Percentiles rank a stretch among this genome's conserved stretches.
phyloP scores from a whole-genome alignment of 2,329 filamentous ascomycete species.

The Xylariaceae sp. region DNA sequence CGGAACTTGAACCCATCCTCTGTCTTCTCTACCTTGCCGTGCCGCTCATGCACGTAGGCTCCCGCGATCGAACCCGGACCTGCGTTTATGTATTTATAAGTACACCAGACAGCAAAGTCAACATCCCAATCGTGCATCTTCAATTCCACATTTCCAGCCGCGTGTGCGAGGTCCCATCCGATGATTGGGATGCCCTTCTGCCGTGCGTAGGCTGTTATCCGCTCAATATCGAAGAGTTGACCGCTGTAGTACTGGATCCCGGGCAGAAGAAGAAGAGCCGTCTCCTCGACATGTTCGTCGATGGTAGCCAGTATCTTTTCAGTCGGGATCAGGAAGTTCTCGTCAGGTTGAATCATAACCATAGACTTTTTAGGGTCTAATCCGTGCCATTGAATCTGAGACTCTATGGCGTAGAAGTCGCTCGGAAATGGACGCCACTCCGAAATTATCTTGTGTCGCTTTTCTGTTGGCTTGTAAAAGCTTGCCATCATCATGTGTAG shows the following conservation, averaged over 20 bases:
- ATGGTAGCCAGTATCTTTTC: constrained; percentile 69
- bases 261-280: constrained; percentile 75
- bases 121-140: constrained; percentile 83
- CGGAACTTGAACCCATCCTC: constrained; percentile 49
- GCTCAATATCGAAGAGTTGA: constrained; percentile 78
- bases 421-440: constrained; percentile 89
- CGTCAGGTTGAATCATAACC: constrained; percentile 66
- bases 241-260: constrained; percentile 92
- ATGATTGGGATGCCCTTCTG: constrained; percentile 66
- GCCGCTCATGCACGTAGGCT: constrained; percentile 73
- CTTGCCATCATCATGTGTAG: constrained; percentile 78
- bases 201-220: constrained; percentile 75
- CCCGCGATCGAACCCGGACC: constrained; percentile 79
- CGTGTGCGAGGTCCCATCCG: constrained; percentile 87
- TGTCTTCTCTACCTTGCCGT: constrained; percentile 55
- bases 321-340: constrained; percentile 62
- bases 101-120: constrained; percentile 90
- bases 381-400: constrained; percentile 70
- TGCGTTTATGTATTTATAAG: constrained; percentile 89
- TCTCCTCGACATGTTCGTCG: constrained; percentile 66
- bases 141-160: constrained; percentile 77
- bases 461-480: constrained; percentile 69
- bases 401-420: constrained; percentile 81
- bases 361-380: constrained; percentile 64
- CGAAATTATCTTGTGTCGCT: constrained; percentile 73